Conservation (phyloP, 768 basidiomycete species). For the Leccinum rimulosum region DNA sequence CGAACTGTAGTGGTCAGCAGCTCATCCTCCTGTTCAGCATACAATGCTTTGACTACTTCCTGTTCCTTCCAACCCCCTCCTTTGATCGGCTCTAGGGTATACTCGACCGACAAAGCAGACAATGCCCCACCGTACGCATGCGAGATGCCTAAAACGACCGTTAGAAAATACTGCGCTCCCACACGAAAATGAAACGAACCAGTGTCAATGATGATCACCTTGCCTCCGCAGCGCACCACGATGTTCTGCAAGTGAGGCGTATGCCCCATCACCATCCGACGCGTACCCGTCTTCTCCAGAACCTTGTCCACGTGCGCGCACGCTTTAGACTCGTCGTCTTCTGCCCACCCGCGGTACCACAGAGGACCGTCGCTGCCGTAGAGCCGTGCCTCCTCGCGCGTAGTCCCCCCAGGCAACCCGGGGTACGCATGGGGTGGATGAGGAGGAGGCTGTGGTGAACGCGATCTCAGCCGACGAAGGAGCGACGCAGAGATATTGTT, state of each 20-base stretch:
- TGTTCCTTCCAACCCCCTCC: constrained; percentile 35
- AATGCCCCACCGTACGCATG: constrained; percentile 93
- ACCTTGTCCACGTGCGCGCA: constrained; percentile 75
- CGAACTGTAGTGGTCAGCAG: constrained; percentile 25
- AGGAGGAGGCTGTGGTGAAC: constrained; percentile 63
- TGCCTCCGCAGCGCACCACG: constrained; percentile 83
- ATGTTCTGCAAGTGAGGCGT: constrained; percentile 91
- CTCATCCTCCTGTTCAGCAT: constrained; percentile 33
- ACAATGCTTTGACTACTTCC: constrained; percentile 35
- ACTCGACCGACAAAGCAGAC: constrained; percentile 84
- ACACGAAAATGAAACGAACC: constrained; percentile 40
- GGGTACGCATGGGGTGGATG: constrained; percentile 79
- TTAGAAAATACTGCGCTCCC: constrained; percentile 8
- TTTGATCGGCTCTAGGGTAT: constrained; percentile 67
- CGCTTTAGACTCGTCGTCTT: constrained; percentile 61
- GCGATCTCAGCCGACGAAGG: constrained; percentile 64
- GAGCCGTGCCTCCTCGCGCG: constrained; percentile 62
- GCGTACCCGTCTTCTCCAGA: constrained; percentile 70
- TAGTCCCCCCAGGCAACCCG: constrained; percentile 65
- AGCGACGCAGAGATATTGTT: constrained; percentile 73
- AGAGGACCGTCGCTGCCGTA: constrained; percentile 81
- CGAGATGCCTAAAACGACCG: constrained; percentile 64
- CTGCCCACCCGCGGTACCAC: constrained; percentile 96
- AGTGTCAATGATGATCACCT: constrained; percentile 94
- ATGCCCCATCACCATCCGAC: constrained; percentile 94